Base-by-base conservation (phyloP, 2,329 filamentous ascomycete genomes). In the Aspergillus flavus region DNA sequence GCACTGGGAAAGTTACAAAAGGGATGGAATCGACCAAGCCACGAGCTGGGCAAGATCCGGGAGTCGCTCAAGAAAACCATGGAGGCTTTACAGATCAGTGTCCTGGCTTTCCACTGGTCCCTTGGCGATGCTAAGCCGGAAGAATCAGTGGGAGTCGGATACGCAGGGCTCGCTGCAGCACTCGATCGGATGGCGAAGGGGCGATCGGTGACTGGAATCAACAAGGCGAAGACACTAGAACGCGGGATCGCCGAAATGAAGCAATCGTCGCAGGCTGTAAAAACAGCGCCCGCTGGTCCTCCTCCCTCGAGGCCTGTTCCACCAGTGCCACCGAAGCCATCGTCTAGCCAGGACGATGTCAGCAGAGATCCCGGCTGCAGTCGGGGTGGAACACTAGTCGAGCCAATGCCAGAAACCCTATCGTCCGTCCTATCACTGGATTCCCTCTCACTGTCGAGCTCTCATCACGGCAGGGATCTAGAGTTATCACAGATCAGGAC, bases 91-190 rank as follows among this genome's bases (percentile, higher is more conserved):
- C 85, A 84, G 68, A 87, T 90, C 81, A 89, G 86, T 70, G 84
- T 87, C 0, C 82, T 89, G 53, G 86, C 90, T 69, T 90, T 91
- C 74, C 84, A 89, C 67, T 91, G 88, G 87, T 86, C 84, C 23
- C 79, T 90, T 4, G 87, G 87, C 10, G 82, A 82, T 34, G 81
- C 82, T 23, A 86, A 84, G 71, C 84, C 85, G 19, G 87, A 89
- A 67, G 83, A 84, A 19, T 83, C 86, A 14, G 82, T 86, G 48
- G 87, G 87, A 21, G 89, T 90, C 53, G 89, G 89, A 50, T 91
- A 89, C 71, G 88, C 87, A 1, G 87, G 87, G 5, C 81, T 91
- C 9, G 85, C 86, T 1, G 88, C 88, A 11, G 88, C 88, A 3
- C 81, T 91, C 12, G 86, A 89, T 52, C 81, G 83, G 61, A 76